Evolutionary conservation across 2,329 filamentous ascomycete species (phyloP), one percentile per base, ranked within the genome.

Genomic region (Thermochaetoides dissita): DNA sequence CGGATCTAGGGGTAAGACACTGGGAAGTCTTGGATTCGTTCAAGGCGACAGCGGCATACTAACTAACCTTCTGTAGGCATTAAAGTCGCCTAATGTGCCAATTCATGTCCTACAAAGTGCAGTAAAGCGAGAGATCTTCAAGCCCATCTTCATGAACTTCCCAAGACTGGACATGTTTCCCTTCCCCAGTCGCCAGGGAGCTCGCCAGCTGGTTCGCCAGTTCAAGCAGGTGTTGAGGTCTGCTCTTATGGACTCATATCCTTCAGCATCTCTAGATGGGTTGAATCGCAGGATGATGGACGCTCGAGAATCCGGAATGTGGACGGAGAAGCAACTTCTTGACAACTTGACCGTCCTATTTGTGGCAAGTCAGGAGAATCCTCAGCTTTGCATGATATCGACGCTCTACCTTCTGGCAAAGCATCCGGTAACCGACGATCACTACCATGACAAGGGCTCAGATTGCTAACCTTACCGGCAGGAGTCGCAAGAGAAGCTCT

Each of bases 401-500:
- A 50, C 48, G 11, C 31, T 50, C 3, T 50, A 50, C 30, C 44
- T 50, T 10, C 34, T 50, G 36, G 48, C 44, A 7, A 48, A 48
- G 12, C 40, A 48, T 35, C 42, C 46, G 32, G 48, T 48, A 41
- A 7, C 46, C 5, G 17, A 5, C 17, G 17, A 3, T 24, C 17
- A 24, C 5, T 38, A 12, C 7, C 24, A 10, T 31, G 3, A 24
- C 35, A 11, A 2, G 9, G 6, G 6, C 32, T 34, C 17, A 24
- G 3, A 24, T 24, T 24, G 5, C 17, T 24, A 5, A 24, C 6
- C 4, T 28, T 30, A 6, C 50, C n/a, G 53, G 50, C 42, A 54
- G 54, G 8, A 67, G 63, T 49, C 10, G 8, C 46, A 46, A 40
- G 32, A 35, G 29, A 36, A 9, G 11, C 36, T 46, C 33, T 40